These are phyloP conservation scores for Citrullus amarus DNA, from an alignment of 306 rosid genomes.

Conservation along the genomic window DNA sequence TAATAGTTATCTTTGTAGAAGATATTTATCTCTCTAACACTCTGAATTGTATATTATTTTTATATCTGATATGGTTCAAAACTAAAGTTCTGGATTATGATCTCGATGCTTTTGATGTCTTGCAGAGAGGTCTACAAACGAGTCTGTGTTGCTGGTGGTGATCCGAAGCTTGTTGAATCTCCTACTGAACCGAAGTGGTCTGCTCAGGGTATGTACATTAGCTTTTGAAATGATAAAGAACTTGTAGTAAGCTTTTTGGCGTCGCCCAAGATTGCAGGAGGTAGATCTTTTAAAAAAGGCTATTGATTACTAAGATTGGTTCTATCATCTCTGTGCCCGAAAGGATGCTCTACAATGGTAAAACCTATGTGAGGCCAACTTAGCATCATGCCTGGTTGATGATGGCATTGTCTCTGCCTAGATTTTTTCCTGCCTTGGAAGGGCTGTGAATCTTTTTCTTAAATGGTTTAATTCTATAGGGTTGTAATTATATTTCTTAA, in stretches of 20 bases:
- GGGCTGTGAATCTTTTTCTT: neutral
- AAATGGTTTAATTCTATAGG: neutral
- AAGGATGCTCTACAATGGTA: neutral
- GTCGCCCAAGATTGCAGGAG: too few relatives aligned
- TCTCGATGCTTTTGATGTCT: constrained; percentile 5
- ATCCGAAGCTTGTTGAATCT: constrained; percentile 63
- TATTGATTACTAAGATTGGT: too few relatives aligned
- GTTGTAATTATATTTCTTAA: neutral
- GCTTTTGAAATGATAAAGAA: neutral
- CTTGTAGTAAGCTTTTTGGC: neutral
- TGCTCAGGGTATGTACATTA: constrained; percentile 35
- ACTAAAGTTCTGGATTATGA: constrained; percentile 9
- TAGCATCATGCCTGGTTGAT: neutral
- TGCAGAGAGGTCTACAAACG: constrained; percentile 58
- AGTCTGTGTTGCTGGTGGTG: constrained; percentile 57
- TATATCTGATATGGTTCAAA: neutral
- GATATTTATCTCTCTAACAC: neutral
- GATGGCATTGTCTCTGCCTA: neutral
- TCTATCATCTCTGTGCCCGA: too few relatives aligned
- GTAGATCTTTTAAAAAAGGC: too few relatives aligned
- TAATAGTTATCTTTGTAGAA: neutral
- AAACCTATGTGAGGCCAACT: neutral
- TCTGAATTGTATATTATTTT: neutral
- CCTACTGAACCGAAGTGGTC: constrained; percentile 99
- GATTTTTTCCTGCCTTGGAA: neutral